These are phyloP conservation scores for Penicillium carneum DNA, from an alignment of 2,329 filamentous ascomycete species.

Conservation along the genomic window DNA sequence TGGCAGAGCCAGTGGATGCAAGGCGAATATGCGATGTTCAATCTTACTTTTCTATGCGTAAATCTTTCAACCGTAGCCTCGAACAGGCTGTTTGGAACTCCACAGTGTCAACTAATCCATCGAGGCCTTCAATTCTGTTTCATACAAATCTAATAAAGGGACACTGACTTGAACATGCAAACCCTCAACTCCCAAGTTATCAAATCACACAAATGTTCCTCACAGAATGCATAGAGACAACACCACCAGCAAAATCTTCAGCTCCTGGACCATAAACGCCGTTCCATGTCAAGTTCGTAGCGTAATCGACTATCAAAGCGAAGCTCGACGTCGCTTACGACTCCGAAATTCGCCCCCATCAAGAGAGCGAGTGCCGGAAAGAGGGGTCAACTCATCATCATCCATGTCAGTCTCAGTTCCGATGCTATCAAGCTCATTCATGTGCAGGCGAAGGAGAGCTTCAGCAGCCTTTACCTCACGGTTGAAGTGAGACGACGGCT, in stretches of 20 bases:
- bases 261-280: slow-evolving; percentile 6
- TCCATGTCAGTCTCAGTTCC: slow-evolving; percentile 25
- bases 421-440: slow-evolving; percentile 38
- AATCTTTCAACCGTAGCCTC: neutral
- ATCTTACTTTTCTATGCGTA: neutral
- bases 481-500: slow-evolving; percentile 32
- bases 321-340: slow-evolving; percentile 29
- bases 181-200: neutral
- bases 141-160: neutral
- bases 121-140: neutral
- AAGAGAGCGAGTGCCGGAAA: neutral
- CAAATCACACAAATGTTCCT: neutral
- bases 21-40: slow-evolving; percentile 9
- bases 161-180: neutral
- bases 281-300: slow-evolving; percentile 3
- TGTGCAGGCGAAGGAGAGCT: slow-evolving; percentile 46
- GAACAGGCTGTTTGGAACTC: neutral
- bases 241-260: neutral
- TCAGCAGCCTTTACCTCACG: slow-evolving; percentile 49
- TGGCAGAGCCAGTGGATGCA: slow-evolving; percentile 30
- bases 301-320: slow-evolving; percentile 13
- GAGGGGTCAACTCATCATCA: neutral
- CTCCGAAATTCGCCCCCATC: slow-evolving; percentile 1
- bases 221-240: slow-evolving; percentile 10
- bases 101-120: neutral